Base-by-base conservation (phyloP, 1,139 yeast genomes). In the Blastobotrys raffinosifermentans region DNA sequence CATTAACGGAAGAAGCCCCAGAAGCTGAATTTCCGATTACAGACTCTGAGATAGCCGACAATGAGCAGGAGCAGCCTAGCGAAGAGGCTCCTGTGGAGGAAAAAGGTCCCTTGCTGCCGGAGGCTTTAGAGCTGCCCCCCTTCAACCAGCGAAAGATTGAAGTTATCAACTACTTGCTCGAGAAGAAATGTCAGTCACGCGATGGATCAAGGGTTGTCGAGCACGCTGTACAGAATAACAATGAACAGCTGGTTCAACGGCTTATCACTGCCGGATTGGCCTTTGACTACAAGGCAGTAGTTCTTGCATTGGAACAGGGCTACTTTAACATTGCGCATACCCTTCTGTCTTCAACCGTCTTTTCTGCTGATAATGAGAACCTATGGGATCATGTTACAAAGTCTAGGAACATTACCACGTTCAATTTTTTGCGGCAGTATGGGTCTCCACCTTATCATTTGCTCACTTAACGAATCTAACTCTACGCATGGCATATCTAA, bases 231-330 rank as follows among this genome's bases (percentile, higher is more conserved):
- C 10, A 30, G 19, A n/a, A 10, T 3, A 19, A 17, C n/a, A 34
- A 38, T 18, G 13, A 18, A 7, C 27, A 26, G 3, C 8, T 21
- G 3, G 29, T 43, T 8, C 25, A 30, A 15, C 15, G 13, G 17
- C 33, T 41, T 7, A 17, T 44, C 9, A 15, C 15, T 3, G 5
- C 29, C 7, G 34, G 33, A 6, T 32, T 33, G 6, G 19, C 14
- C n/a, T 32, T 37, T 31, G 47, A 44, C 31, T 35, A 31, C 34
- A 30, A 38, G 15, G 16, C 45, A 6, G 15, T 44, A 6, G 35
- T 35, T 4, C 26, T 29, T 1, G 34, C 43, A 15, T 22, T 38
- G 14, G 40, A 40, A n/a, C 15, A 16, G 8, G 34, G 31, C 7
- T 21, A 32, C 26, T 5, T 11, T 2, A 11, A 17, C 1, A 16